These are phyloP conservation scores for Amphichorda felina DNA, from an alignment of 2,329 filamentous ascomycete genomes.

Conservation along the genomic window DNA sequence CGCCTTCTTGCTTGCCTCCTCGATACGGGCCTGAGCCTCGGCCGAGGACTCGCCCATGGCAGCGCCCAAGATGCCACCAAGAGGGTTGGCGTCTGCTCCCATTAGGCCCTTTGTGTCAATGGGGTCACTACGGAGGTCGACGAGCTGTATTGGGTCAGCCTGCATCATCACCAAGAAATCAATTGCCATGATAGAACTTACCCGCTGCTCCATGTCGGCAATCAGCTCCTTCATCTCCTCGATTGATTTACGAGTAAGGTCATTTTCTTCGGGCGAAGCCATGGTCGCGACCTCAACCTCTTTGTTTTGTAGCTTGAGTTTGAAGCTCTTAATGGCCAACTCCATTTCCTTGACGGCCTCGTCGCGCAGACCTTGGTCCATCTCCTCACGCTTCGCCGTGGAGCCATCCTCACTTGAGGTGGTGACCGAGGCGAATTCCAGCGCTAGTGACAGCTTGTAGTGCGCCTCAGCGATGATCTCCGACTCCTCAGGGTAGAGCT, in stretches of 20 bases:
- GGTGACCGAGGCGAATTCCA: constrained; percentile 84
- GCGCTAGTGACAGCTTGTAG: constrained; percentile 87
- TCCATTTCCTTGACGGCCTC: constrained; percentile 63
- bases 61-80: constrained; percentile 51
- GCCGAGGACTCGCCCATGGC: constrained; percentile 46
- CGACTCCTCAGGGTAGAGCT: constrained; percentile 68
- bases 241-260: constrained; percentile 49
- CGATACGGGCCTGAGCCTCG: constrained; percentile 50
- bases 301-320: constrained; percentile 58
- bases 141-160: constrained; percentile 33
- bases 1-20: constrained; percentile 62
- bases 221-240: constrained; percentile 68
- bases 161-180: no score
- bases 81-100: constrained; percentile 27
- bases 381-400: constrained; percentile 31
- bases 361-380: constrained; percentile 59
- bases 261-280: constrained; percentile 55
- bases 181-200: constrained; percentile 32
- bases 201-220: constrained; percentile 65
- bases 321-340: constrained; percentile 60
- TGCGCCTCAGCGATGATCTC: constrained; percentile 87
- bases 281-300: constrained; percentile 53
- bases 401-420: constrained; percentile 38
- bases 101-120: constrained; percentile 28
- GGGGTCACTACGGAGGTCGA: constrained; percentile 52